These are phyloP conservation scores for Hypoxylon lenormandii DNA, from an alignment of 495 filamentous ascomycete species.

Conservation along the genomic window DNA sequence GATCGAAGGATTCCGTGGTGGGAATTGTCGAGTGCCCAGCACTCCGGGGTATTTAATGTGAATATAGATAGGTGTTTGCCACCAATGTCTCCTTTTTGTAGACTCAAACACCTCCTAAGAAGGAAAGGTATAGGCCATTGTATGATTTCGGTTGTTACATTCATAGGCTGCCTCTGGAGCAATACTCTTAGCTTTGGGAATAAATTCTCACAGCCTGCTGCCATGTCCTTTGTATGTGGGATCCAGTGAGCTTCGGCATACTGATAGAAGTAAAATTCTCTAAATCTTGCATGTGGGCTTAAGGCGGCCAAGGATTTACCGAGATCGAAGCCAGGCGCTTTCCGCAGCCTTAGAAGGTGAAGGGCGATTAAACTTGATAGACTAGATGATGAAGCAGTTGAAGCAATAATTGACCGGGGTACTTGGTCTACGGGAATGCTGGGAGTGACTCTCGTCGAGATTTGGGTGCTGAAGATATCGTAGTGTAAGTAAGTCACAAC, in stretches of 20 bases:
- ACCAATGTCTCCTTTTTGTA: too few relatives aligned
- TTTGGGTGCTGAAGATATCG: slow-evolving; percentile 54
- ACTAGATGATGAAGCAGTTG: slow-evolving; percentile 43
- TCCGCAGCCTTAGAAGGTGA: slow-evolving; percentile 46
- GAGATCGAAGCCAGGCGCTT: slow-evolving; percentile 47
- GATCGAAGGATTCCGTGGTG: too few relatives aligned
- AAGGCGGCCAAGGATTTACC: slow-evolving; percentile 47
- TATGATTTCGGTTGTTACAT: too few relatives aligned
- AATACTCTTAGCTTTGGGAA: too few relatives aligned
- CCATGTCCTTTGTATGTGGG: slow-evolving; percentile 23
- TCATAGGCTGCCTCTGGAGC: too few relatives aligned
- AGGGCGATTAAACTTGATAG: slow-evolving; percentile 44
- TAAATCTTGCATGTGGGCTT: slow-evolving; percentile 27
- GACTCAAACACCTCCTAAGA: too few relatives aligned
- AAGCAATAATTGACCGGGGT: slow-evolving; percentile 47
- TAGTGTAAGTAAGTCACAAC: slow-evolving; percentile 60
- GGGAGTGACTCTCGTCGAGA: slow-evolving; percentile 46
- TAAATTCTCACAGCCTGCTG: too few relatives aligned
- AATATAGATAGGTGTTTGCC: too few relatives aligned
- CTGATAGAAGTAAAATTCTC: slow-evolving; percentile 42
- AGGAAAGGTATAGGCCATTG: too few relatives aligned
- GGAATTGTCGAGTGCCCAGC: too few relatives aligned
- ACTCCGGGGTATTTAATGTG: too few relatives aligned
- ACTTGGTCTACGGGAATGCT: slow-evolving; percentile 39
- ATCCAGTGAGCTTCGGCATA: slow-evolving; percentile 48